Conservation (phyloP, 208 protist genomes). For the Acanthamoeba pearcei region DNA sequence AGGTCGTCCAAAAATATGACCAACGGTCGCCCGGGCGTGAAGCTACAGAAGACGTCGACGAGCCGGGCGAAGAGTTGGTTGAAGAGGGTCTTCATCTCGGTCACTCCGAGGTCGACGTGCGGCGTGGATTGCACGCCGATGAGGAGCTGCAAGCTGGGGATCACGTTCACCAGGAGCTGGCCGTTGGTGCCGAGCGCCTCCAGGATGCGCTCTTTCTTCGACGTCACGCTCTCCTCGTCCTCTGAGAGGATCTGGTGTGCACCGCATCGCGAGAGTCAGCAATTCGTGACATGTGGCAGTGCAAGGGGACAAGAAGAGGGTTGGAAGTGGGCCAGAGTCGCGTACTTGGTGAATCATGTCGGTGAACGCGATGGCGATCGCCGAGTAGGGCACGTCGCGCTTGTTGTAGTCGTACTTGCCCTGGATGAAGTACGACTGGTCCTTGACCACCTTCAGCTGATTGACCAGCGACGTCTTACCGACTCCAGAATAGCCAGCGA, state of each 20-base stretch:
- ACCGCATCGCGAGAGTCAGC: background rate
- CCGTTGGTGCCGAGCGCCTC: constrained; percentile 22
- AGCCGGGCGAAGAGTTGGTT: constrained; percentile 62
- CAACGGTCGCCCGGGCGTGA: constrained; percentile 34
- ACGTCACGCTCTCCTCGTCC: constrained; percentile 32
- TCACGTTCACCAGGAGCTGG: constrained; percentile 63
- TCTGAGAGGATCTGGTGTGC: constrained; percentile 41
- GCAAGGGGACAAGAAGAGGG: background rate
- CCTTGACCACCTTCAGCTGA: constrained; percentile 51
- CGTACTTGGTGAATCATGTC: constrained; percentile 61
- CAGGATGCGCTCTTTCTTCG: background rate
- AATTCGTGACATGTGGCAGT: no score
- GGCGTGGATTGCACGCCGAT: constrained; percentile 21
- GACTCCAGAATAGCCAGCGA: constrained; percentile 37
- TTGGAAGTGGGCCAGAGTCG: background rate
- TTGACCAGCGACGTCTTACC: constrained; percentile 61
- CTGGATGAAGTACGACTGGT: constrained; percentile 52
- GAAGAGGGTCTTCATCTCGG: constrained; percentile 62
- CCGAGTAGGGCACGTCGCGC: constrained; percentile 72
- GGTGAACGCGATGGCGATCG: constrained; percentile 46
- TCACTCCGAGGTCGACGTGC: constrained; percentile 40
- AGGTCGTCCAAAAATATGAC: constrained; percentile 55
- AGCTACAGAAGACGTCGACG: constrained; percentile 44
- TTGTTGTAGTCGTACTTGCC: constrained; percentile 75
- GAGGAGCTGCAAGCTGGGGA: constrained; percentile 51